Evolutionary conservation across 1,139 yeast species (phyloP).

Genomic region (Eremothecium coryli): DNA sequence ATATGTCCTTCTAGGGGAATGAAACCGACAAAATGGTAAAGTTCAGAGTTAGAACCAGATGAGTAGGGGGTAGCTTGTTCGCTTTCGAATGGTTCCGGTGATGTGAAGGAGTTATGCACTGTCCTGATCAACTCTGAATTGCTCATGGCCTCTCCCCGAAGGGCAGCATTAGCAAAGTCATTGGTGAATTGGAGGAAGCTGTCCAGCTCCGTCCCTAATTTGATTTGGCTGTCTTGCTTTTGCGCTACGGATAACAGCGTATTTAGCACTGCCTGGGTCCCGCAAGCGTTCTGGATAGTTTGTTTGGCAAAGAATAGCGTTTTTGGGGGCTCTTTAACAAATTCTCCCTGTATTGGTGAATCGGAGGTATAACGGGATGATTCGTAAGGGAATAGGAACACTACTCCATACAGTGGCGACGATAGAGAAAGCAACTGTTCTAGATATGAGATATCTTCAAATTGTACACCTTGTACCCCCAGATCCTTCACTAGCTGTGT

Average conservation of each 20-base stretch:
- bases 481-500: slow-evolving; percentile 53
- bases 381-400: slow-evolving; percentile 57
- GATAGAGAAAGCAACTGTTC: slow-evolving; percentile 38
- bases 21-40: slow-evolving; percentile 59
- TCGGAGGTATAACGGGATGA: slow-evolving; percentile 30
- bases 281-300: slow-evolving; percentile 64
- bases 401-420: slow-evolving; percentile 43
- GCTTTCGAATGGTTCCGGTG: slow-evolving; percentile 46
- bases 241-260: slow-evolving; percentile 33
- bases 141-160: slow-evolving; percentile 56
- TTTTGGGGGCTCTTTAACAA: slow-evolving; percentile 32
- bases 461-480: slow-evolving; percentile 48
- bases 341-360: slow-evolving; percentile 39
- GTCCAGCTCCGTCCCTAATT: slow-evolving; percentile 42
- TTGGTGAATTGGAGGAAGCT: slow-evolving; percentile 45
- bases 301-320: slow-evolving; percentile 56
- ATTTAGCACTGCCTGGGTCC: slow-evolving; percentile 68
- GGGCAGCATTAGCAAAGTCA: slow-evolving; percentile 44
- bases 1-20: slow-evolving; percentile 39
- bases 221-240: slow-evolving; percentile 34
- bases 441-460: slow-evolving; percentile 51
- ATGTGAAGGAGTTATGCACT: slow-evolving; percentile 56
- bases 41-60: slow-evolving; percentile 37
- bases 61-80: slow-evolving; percentile 34
- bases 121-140: slow-evolving; percentile 51